Evolutionary conservation across 306 rosid genomes (phyloP).

Genomic region (Pterocarpus macrocarpus): DNA sequence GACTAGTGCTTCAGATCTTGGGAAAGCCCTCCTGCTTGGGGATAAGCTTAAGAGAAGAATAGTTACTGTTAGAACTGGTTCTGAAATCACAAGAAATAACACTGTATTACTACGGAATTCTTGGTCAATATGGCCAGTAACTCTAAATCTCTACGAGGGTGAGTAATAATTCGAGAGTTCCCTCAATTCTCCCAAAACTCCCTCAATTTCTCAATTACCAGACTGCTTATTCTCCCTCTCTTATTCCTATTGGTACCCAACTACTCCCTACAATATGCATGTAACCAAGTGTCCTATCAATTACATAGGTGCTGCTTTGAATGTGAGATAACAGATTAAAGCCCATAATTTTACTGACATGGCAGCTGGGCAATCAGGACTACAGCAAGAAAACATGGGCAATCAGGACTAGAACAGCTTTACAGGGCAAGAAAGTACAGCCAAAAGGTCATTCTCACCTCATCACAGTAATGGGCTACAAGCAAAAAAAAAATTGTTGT

Average conservation of each 20-base stretch:
- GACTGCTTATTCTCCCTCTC: too few relatives aligned
- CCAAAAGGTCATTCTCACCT: neutral
- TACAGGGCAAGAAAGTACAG: neutral
- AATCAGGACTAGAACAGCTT: neutral
- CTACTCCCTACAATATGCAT: too few relatives aligned
- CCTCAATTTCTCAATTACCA: too few relatives aligned
- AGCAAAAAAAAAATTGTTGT: neutral
- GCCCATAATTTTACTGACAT: neutral
- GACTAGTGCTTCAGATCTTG: neutral
- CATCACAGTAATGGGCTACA: neutral
- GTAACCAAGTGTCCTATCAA: too few relatives aligned
- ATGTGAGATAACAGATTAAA: neutral
- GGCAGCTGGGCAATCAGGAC: conserved; percentile 1
- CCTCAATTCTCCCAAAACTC: too few relatives aligned
- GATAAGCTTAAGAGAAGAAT: neutral
- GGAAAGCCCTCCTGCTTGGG: neutral
- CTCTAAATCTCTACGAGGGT: too few relatives aligned
- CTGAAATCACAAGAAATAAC: too few relatives aligned
- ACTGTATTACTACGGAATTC: too few relatives aligned
- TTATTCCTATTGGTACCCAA: too few relatives aligned
- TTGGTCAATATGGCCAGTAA: too few relatives aligned
- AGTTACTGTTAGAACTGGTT: neutral
- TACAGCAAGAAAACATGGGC: neutral
- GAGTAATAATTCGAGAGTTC: too few relatives aligned
- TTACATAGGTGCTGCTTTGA: neutral